Conservation (phyloP, 352 stramenopile species). For the Blastocystis sp. region DNA sequence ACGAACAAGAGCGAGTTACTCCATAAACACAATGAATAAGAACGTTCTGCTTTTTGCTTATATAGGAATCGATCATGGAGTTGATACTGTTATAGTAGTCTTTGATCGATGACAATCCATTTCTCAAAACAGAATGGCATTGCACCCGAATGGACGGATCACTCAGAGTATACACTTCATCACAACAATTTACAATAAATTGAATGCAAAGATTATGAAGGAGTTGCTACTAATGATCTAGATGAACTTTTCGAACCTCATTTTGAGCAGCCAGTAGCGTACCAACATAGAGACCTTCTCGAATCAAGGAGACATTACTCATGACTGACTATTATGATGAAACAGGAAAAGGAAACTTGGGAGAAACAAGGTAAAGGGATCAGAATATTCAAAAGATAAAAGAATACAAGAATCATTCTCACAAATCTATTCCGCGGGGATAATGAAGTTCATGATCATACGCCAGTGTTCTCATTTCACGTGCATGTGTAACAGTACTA, state of each 20-base stretch:
- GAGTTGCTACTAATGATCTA: background rate
- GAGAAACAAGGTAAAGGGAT: no score
- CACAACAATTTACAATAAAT: conserved; percentile 38
- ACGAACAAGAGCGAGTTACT: conserved; percentile 35
- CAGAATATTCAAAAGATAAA: no score
- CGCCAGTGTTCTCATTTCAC: background rate
- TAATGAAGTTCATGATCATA: background rate
- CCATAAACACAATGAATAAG: conserved; percentile 47
- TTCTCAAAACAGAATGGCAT: background rate
- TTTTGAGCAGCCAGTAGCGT: conserved; percentile 21
- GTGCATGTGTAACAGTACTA: background rate
- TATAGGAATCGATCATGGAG: background rate
- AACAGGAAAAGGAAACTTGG: no score
- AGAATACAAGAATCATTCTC: no score
- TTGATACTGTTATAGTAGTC: conserved; percentile 26
- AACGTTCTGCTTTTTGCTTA: background rate
- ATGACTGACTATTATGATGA: conserved; percentile 15
- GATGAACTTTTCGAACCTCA: background rate
- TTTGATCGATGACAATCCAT: background rate
- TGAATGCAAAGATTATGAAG: background rate
- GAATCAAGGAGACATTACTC: conserved; percentile 32
- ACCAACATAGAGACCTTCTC: conserved; percentile 9
- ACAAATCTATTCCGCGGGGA: background rate
- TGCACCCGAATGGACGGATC: background rate
- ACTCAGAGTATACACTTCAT: background rate